These are phyloP conservation scores for Candida methanosorbosa DNA, from an alignment of 805 yeast genomes.

Conservation along the genomic window DNA sequence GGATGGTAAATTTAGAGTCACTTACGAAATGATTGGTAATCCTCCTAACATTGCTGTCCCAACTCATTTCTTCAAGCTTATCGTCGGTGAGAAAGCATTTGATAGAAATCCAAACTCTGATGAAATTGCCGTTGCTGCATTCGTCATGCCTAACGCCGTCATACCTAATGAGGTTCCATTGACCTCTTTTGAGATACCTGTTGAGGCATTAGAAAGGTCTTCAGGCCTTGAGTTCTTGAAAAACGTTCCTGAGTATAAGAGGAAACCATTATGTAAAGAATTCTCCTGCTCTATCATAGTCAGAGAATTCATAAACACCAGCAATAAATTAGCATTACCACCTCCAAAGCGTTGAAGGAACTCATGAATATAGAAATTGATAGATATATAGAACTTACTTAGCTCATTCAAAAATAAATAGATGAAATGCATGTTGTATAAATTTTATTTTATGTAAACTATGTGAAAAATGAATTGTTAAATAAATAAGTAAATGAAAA, in stretches of 20 bases:
- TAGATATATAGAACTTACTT: background rate
- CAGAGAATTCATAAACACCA: conserved; percentile 60
- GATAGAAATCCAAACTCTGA: conserved; percentile 26
- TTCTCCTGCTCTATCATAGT: conserved; percentile 73
- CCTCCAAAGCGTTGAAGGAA: conserved; percentile 12
- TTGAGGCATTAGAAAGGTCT: conserved; percentile 81
- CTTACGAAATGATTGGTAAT: conserved; percentile 89
- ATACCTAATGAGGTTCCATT: conserved; percentile 68
- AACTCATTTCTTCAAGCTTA: conserved; percentile 87
- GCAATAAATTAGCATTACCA: conserved; percentile 11
- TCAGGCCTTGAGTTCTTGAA: conserved; percentile 78
- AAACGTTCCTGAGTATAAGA: conserved; percentile 47
- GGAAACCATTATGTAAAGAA: conserved; percentile 68
- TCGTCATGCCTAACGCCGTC: conserved; percentile 83
- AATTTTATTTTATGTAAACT: background rate
- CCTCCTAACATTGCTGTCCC: conserved; percentile 98
- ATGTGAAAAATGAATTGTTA: background rate
- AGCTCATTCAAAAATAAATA: background rate
- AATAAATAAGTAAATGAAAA: background rate
- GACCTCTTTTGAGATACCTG: conserved; percentile 73
- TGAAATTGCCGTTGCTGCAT: conserved; percentile 74
- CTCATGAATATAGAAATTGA: background rate
- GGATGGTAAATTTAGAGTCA: conserved; percentile 80
- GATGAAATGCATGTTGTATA: background rate
- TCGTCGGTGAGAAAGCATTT: conserved; percentile 67